Evolutionary conservation across 2,329 filamentous ascomycete genomes (phyloP), one percentile per base, ranked within the genome.

Genomic region (Microsporum audouinii): DNA sequence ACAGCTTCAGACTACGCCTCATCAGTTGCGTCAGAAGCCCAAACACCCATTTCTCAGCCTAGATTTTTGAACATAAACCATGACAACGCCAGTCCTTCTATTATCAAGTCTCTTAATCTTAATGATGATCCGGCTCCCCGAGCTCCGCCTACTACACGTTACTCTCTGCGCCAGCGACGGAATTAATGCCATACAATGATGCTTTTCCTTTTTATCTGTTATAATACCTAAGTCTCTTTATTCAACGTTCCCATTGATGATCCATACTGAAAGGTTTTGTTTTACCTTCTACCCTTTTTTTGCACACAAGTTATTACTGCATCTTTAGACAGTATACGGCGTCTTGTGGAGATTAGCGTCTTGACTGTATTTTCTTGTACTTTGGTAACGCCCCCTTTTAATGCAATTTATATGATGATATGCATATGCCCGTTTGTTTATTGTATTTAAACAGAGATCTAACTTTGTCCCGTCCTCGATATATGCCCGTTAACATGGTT

Each of bases 1-100:
- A 57, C 65, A n/a, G 61, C 61, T 10, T 51, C 60, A n/a, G 64
- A 62, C n/a, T 66, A 62, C 36, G 63, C 60, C 14, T 63, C 65
- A 12, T 65, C 64, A 29, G 62, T 58, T 23, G 57, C 61, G n/a
- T 64, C 65, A 29, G 64, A 65, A 39, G 57, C 62, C 14, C 60
- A 62, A 31, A 62, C 63, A 2, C 64, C 64, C 27, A 43, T 59
- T 14, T 36, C 61, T 23, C 53, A 41, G 31, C 36, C 59, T 41
- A 58, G 58, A 14, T 60, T 59, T 45, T 10, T 58, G 10, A 10
- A 43, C 14, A 17, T 49, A 34, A 33, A 38, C 4, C 58, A 36
- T 7, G 41, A 60, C 2, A 58, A 43, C 12, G 59, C 63, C 5
- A 63, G 64, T 10, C 62, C 63, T 2, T 63, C 62, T 17, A 66